These are phyloP conservation scores for Coccomyxa subellipsoidea DNA, from an alignment of 163 green algal genomes.

Conservation along the genomic window DNA sequence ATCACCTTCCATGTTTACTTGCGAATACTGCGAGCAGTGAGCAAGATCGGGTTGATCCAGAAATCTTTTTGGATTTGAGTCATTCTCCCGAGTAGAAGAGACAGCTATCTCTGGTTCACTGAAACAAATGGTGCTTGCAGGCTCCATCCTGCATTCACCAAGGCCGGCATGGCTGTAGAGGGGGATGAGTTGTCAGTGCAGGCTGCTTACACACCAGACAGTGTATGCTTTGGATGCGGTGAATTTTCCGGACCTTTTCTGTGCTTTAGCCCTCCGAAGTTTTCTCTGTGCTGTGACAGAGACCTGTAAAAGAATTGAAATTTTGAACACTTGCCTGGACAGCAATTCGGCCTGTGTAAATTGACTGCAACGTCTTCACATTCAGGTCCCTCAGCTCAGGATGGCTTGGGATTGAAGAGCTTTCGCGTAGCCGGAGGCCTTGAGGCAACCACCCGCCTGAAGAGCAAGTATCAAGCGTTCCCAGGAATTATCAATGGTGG, in stretches of 20 bases:
- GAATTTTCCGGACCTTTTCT: conserved; percentile 11
- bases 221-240: conserved; percentile 77
- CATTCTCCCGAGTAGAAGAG: too few species aligned
- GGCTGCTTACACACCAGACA: conserved; percentile 75
- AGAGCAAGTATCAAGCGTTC: conserved; percentile 67
- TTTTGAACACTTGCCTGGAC: not conserved
- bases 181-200: conserved; percentile 62
- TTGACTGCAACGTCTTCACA: not conserved
- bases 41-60: not conserved
- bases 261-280: too few species aligned
- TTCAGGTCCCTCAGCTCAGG: conserved; percentile 41
- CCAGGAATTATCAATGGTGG: conserved; percentile 80
- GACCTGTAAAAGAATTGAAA: too few species aligned
- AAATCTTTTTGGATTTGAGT: not conserved
- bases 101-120: too few species aligned
- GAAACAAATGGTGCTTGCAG: too few species aligned
- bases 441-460: conserved; percentile 45
- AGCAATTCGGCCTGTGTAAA: not conserved
- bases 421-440: conserved; percentile 48
- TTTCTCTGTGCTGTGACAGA: too few species aligned
- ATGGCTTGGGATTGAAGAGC: conserved; percentile 39
- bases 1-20: not conserved
- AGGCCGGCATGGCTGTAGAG: conserved; percentile 46
- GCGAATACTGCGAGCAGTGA: not conserved
- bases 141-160: conserved; percentile 62